Conservation (phyloP, 2,329 filamentous ascomycete species). For the Coleophoma cylindrospora region DNA sequence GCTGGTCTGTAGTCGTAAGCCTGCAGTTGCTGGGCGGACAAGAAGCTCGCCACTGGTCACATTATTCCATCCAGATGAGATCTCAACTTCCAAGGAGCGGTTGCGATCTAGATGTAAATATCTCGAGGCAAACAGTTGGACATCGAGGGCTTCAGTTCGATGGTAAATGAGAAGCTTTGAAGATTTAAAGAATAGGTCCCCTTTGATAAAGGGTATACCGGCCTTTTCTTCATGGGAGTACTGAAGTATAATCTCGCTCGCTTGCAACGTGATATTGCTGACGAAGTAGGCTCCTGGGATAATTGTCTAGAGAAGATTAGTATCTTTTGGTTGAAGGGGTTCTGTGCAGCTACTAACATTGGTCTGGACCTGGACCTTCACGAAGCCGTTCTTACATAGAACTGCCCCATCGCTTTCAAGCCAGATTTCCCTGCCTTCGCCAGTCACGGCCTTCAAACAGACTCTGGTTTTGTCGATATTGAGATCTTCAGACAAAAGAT, state of each 20-base stretch:
- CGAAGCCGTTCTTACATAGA: conserved; percentile 40
- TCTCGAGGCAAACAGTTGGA: conserved; percentile 60
- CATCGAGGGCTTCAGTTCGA: conserved; percentile 61
- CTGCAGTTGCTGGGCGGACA: conserved; percentile 60
- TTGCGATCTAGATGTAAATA: conserved; percentile 75
- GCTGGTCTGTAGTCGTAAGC: conserved; percentile 56
- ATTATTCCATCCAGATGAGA: conserved; percentile 72
- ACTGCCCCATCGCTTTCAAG: conserved; percentile 40
- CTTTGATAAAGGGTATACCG: conserved; percentile 7
- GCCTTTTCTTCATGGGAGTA: conserved; percentile 52
- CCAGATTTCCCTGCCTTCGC: conserved; percentile 61
- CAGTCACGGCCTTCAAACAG: conserved; percentile 51
- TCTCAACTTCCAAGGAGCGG: conserved; percentile 69
- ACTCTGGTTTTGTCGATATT: conserved; percentile 61
- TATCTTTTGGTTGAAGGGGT: not conserved
- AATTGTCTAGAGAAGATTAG: conserved; percentile 44
- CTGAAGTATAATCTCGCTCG: conserved; percentile 58
- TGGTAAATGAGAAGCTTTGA: conserved; percentile 71
- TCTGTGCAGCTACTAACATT: conserved; percentile 30
- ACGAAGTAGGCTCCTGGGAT: conserved; percentile 72
- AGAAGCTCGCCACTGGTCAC: conserved; percentile 54
- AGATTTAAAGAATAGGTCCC: conserved; percentile 44
- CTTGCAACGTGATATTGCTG: conserved; percentile 62
- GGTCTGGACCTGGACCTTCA: conserved; percentile 37
- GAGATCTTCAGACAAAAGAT: conserved; percentile 68